phyloP scores from a whole-genome alignment of 176 grass and related monocot species.

The Triticum aestivum region DNA sequence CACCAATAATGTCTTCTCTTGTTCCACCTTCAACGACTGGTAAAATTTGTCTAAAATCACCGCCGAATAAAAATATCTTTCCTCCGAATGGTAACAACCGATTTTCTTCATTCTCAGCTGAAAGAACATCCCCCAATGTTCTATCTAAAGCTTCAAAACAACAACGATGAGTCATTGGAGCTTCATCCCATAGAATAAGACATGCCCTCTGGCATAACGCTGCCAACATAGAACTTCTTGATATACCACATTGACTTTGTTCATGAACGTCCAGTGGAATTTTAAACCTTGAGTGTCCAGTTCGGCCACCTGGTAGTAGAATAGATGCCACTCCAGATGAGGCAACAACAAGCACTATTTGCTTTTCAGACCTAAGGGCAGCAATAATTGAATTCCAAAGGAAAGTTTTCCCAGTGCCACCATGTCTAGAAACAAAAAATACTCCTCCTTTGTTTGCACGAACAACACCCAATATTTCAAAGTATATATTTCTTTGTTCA shows the following conservation, averaged over 20 bases:
- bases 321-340: not conserved
- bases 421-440: conserved; percentile 15
- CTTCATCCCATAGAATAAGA: conserved; percentile 22
- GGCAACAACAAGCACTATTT: not conserved
- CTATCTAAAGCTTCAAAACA: too few relatives aligned
- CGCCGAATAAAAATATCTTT: not conserved
- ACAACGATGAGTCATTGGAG: too few relatives aligned
- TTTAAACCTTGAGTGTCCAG: not conserved
- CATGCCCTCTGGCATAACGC: not conserved
- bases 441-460: not conserved
- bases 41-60: too few relatives aligned
- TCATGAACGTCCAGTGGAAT: not conserved
- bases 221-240: not conserved
- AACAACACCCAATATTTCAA: not conserved
- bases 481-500: not conserved
- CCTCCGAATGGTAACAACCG: not conserved
- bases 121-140: not conserved
- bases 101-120: not conserved
- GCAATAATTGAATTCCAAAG: not conserved
- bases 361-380: not conserved
- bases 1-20: not conserved
- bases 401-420: not conserved
- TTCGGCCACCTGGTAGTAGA: not conserved
- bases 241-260: not conserved
- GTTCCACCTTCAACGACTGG: not conserved